Evolutionary conservation across 306 rosid species (phyloP).

Genomic region (Medicago lupulina): DNA sequence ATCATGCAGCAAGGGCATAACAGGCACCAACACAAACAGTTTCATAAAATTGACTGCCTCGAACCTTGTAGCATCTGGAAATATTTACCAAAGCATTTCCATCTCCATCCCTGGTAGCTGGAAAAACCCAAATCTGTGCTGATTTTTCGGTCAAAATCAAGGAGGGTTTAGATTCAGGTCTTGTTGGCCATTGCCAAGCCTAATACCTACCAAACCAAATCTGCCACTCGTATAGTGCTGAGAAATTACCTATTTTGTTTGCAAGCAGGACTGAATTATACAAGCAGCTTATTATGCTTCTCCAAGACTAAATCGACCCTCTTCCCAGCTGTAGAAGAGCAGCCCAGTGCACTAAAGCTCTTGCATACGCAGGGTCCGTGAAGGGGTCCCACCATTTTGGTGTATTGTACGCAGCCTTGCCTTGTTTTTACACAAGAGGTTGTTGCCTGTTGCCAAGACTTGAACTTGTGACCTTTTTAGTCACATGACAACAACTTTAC

Average conservation of each 20-base stretch:
- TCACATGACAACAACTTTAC: too few relatives aligned
- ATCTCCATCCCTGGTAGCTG: not conserved
- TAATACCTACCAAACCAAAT: slow-evolving; percentile 8
- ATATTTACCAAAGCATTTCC: slow-evolving; percentile 13
- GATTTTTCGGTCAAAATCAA: not conserved
- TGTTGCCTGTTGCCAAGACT: too few relatives aligned
- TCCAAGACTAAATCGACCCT: slow-evolving; percentile 7
- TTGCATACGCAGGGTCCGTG: too few relatives aligned
- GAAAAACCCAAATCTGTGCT: not conserved
- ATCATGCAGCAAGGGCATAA: slow-evolving; percentile 19
- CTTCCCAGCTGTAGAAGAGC: too few relatives aligned
- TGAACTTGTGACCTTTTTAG: too few relatives aligned
- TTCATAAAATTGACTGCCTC: not conserved
- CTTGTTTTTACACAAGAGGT: too few relatives aligned
- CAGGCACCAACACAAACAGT: slow-evolving; percentile 9
- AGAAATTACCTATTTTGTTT: slow-evolving; percentile 9
- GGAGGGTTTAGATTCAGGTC: not conserved
- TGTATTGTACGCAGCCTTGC: too few relatives aligned
- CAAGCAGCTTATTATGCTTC: slow-evolving; percentile 29
- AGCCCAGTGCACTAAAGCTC: too few relatives aligned
- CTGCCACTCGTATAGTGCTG: slow-evolving; percentile 24
- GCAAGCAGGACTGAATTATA: slow-evolving; percentile 13
- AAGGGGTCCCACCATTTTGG: too few relatives aligned
- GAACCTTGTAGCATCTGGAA: slow-evolving; percentile 14
- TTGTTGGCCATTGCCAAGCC: not conserved